Conservation (phyloP, 78 protist genomes). For the Abeoforma whisleri region DNA sequence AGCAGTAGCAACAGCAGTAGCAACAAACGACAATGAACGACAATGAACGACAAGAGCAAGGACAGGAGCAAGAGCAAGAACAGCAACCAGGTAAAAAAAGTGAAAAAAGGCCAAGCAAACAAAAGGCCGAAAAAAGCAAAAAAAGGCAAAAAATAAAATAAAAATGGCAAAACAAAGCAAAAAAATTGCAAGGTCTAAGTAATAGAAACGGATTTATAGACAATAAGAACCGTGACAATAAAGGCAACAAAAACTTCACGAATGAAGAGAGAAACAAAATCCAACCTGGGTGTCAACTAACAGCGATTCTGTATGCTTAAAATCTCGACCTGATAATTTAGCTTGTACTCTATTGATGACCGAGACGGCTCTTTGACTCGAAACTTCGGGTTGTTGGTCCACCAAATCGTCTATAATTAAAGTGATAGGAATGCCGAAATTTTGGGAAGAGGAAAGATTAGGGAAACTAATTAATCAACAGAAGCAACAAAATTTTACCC, state of each 20-base stretch:
- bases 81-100: too few species aligned
- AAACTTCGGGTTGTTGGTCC: constrained; percentile 40
- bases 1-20: not conserved
- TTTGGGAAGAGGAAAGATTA: not conserved
- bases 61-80: not conserved
- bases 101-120: too few species aligned
- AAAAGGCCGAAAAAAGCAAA: too few species aligned
- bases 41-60: not conserved
- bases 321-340: constrained; percentile 73
- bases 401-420: not conserved
- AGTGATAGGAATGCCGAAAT: not conserved
- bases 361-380: constrained; percentile 17
- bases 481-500: constrained; percentile 28
- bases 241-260: not conserved
- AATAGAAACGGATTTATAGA: too few species aligned
- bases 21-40: not conserved
- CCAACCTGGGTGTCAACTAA: constrained; percentile 43
- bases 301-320: not conserved
- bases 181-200: too few species aligned
- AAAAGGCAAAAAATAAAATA: too few species aligned
- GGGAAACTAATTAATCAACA: not conserved
- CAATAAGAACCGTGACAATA: not conserved
- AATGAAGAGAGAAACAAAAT: not conserved
- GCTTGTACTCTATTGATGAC: constrained; percentile 79
- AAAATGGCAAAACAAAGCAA: too few species aligned